Evolutionary conservation across 2,329 filamentous ascomycete species (phyloP).

Genomic region (Endoconidiophora laricicola): DNA sequence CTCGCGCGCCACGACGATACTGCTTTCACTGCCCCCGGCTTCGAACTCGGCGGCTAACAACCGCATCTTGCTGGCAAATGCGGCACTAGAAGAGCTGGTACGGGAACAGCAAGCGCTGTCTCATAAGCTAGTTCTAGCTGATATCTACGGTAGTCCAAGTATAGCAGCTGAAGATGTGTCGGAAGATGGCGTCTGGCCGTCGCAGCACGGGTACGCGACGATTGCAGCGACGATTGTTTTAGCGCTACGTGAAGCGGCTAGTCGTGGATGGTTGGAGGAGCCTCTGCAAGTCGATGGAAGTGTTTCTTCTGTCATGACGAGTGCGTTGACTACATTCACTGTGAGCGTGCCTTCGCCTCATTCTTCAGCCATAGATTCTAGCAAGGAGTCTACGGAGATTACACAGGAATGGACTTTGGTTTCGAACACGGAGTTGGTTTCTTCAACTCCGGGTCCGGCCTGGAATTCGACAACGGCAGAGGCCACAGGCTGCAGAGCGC

Average conservation of each 20-base stretch:
- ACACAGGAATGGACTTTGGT: background rate
- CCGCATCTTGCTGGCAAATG: no score
- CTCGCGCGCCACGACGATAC: conserved; percentile 20
- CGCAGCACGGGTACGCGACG: conserved; percentile 21
- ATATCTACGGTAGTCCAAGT: conserved; percentile 20
- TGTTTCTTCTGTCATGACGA: no score
- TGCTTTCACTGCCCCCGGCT: conserved; percentile 20
- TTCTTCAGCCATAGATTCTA: no score
- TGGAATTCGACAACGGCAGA: background rate
- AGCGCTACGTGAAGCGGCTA: conserved; percentile 18
- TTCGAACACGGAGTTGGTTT: background rate
- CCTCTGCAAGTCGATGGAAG: background rate
- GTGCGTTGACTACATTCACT: no score
- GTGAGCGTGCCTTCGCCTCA: no score
- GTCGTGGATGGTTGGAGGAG: conserved; percentile 8
- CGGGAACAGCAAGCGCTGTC: conserved; percentile 14
- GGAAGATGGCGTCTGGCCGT: conserved; percentile 21
- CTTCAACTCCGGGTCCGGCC: no score
- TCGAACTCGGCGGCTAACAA: conserved; percentile 11
- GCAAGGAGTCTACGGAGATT: background rate
- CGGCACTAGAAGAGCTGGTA: no score
- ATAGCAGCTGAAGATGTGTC: conserved; percentile 16
- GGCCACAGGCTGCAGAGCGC: background rate
- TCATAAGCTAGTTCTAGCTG: conserved; percentile 19
- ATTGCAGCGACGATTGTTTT: conserved; percentile 21